Evolutionary conservation across 805 yeast species (phyloP).

Genomic region (Soucietia sequanensis): DNA sequence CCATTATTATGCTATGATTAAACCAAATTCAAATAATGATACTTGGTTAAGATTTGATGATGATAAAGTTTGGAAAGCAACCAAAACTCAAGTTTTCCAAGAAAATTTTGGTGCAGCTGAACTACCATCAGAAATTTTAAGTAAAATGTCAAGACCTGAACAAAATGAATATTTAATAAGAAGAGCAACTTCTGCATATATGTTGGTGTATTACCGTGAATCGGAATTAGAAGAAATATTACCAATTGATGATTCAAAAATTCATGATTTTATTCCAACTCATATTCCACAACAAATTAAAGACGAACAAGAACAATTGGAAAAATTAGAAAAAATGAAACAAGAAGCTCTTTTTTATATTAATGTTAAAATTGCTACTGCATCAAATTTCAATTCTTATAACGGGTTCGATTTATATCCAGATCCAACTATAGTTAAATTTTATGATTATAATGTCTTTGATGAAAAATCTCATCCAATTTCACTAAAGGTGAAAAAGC

Average conservation of each 20-base stretch:
- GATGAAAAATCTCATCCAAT: constrained; percentile 49
- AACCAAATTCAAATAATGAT: constrained; percentile 63
- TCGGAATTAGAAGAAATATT: constrained; percentile 56
- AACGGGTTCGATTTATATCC: constrained; percentile 78
- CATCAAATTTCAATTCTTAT: constrained; percentile 52
- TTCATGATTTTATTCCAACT: constrained; percentile 44
- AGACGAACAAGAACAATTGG: constrained; percentile 59
- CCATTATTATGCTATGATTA: constrained; percentile 92
- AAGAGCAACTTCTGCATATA: constrained; percentile 92
- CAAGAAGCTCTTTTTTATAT: constrained; percentile 56
- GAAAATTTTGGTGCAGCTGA: constrained; percentile 87
- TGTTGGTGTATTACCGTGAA: constrained; percentile 89
- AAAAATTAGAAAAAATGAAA: constrained; percentile 53
- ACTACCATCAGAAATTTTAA: constrained; percentile 46
- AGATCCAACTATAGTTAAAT: constrained; percentile 46
- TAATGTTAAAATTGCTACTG: constrained; percentile 55
- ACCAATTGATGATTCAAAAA: constrained; percentile 53
- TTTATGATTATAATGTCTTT: constrained; percentile 50
- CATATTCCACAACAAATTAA: constrained; percentile 68
- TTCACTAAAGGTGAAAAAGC: constrained; percentile 53
- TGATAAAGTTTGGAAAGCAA: constrained; percentile 87
- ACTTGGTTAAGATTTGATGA: constrained; percentile 93
- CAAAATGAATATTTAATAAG: constrained; percentile 62
- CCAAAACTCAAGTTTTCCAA: constrained; percentile 80
- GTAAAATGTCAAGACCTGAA: constrained; percentile 54